These are phyloP conservation scores for Saccharomycodes ludwigii DNA, from an alignment of 805 yeast species.

Conservation along the genomic window DNA sequence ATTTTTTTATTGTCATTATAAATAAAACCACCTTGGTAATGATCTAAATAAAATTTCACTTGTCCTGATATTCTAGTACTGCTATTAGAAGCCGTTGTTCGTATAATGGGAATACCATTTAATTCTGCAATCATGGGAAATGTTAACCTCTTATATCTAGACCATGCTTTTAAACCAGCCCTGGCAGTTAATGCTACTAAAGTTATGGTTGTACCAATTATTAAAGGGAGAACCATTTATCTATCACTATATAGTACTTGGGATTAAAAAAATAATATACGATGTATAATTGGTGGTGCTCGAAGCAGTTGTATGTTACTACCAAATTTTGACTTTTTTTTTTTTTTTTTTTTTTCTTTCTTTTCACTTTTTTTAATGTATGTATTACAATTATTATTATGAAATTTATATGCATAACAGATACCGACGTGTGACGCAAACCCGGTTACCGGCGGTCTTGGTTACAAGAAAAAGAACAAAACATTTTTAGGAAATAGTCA, in stretches of 20 bases:
- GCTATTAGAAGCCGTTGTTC: slow-evolving; percentile 7
- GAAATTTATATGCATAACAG: too few species aligned
- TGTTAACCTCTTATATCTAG: slow-evolving; percentile 15
- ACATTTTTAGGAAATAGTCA: too few species aligned
- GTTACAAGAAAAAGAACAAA: too few species aligned
- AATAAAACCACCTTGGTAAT: slow-evolving; percentile 52
- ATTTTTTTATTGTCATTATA: slow-evolving; percentile 51
- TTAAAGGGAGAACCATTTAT: slow-evolving; percentile 22
- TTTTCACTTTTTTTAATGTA: too few species aligned
- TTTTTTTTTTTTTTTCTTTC: too few species aligned
- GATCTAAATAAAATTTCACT: slow-evolving; percentile 12
- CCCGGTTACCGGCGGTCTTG: too few species aligned
- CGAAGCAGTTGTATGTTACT: too few species aligned
- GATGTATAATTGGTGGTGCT: too few species aligned
- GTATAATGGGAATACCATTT: slow-evolving; percentile 13
- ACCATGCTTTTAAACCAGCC: slow-evolving; percentile 22
- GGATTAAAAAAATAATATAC: too few species aligned
- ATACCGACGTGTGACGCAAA: too few species aligned
- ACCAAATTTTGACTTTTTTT: too few species aligned
- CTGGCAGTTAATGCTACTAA: slow-evolving; percentile 15
- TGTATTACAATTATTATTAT: too few species aligned
- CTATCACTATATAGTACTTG: not conserved
- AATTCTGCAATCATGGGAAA: slow-evolving; percentile 19
- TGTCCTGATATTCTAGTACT: slow-evolving; percentile 7
- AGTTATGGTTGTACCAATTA: slow-evolving; percentile 20